Base-by-base conservation (phyloP, 352 stramenopile species). In the Phytophthora ohioensis region DNA sequence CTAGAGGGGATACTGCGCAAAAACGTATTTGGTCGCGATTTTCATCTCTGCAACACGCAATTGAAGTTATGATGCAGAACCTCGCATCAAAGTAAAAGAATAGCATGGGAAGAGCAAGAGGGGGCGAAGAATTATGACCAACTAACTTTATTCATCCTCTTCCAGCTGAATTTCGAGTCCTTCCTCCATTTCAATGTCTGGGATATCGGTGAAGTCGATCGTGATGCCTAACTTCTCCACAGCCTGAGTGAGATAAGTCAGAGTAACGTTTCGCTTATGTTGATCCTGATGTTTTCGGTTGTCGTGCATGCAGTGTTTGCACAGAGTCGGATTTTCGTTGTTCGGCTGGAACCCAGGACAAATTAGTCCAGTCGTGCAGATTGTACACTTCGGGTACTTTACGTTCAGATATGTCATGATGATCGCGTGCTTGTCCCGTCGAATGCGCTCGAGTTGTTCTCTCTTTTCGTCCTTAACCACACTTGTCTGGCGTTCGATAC, bases 341-440 rank as follows among this genome's bases (percentile, higher is more conserved):
- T 95, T 84, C 6, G 75, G 74, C 51, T 95, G 87, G 57, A 93
- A 95, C 2, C 87, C 87, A 15, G 86, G 84, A 63, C 87, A 95
- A n/a, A 84, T 72, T 8, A 78, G 82, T 12, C 84, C 80, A 17
- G 86, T 87, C 17, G 67, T 82, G 58, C 87, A 95, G 36, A 92
- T 85, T 41, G 71, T 75, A 49, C 85, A 95, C 51, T 85, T 88
- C 2, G 84, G 88, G 56, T 81, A 92, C 6, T 79, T 72, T 5
- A 53, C 45, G 66, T 93, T 93, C 35, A 93, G 62, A 21, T 74
- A 73, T 4, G 79, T 51, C 39, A 88, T 59, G 15, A 91, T 89
- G 17, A 64, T 56, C 1, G 63, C 64, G 47, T 75, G 75, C 49
- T 89, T 92, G 36, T 61, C 56, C 6, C 69, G 76, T 46, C 69